phyloP scores from a whole-genome alignment of 75 land plant genomes.

The Pinus tabuliformis region DNA sequence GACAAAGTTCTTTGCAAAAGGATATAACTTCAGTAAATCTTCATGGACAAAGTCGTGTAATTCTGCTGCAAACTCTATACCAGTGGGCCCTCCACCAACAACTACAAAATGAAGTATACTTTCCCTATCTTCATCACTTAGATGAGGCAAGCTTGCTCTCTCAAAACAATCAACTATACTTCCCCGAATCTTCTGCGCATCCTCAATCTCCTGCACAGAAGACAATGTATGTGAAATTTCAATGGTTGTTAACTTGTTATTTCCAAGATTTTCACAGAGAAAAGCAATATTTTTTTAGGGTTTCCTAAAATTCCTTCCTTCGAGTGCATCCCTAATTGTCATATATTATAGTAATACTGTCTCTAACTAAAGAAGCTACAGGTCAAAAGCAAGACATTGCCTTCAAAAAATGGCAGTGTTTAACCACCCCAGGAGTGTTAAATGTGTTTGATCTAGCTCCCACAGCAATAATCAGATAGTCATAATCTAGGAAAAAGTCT shows the following conservation, averaged over 20 bases:
- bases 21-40: constrained; percentile 77
- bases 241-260: neutral
- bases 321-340: neutral
- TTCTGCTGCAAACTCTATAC: constrained; percentile 95
- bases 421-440: constrained; percentile 92
- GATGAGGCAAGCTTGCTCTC: constrained; percentile 67
- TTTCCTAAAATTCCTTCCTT: neutral
- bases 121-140: constrained; percentile 74
- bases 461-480: constrained; percentile 76
- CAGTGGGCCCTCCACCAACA: constrained; percentile 97
- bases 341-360: neutral
- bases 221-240: neutral
- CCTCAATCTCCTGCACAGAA: constrained; percentile 82
- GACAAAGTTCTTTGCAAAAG: constrained; percentile 44
- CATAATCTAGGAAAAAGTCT: constrained; percentile 76
- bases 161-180: constrained; percentile 91
- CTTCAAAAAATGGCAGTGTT: constrained; percentile 96
- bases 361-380: neutral
- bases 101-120: constrained; percentile 78
- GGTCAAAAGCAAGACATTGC: constrained; percentile 22
- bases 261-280: neutral
- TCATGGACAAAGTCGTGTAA: constrained; percentile 86
- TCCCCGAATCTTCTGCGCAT: constrained; percentile 84
- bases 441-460: constrained; percentile 88
- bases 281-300: neutral